phyloP scores from a whole-genome alignment of 179 eudicot genomes.

The Silene noctiflora region DNA sequence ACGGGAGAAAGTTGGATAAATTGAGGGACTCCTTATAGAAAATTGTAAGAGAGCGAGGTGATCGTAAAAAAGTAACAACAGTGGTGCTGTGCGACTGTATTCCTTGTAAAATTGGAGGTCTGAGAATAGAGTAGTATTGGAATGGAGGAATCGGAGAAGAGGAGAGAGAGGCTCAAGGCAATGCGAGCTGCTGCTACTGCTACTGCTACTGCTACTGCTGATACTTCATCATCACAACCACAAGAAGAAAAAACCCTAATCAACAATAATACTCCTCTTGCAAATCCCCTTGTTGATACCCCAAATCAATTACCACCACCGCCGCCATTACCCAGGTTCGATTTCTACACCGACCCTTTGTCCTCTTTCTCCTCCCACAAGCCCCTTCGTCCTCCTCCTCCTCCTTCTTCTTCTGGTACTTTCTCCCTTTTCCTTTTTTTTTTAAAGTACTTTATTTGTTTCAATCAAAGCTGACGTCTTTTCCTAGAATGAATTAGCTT shows the following conservation, averaged over 20 bases:
- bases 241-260: conserved; percentile 16
- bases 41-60: too few relatives aligned
- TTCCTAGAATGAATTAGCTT: not conserved
- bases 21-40: too few relatives aligned
- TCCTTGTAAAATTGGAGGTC: too few relatives aligned
- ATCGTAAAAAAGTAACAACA: too few relatives aligned
- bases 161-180: too few relatives aligned
- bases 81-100: too few relatives aligned
- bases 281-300: conserved; percentile 59
- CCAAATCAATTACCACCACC: conserved; percentile 21
- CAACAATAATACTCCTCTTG: conserved; percentile 28
- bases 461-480: not conserved
- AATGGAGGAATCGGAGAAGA: too few relatives aligned
- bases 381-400: conserved; percentile 27
- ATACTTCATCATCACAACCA: not conserved
- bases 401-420: conserved; percentile 26
- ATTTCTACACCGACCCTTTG: conserved; percentile 82
- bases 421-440: not conserved
- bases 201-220: conserved; percentile 17
- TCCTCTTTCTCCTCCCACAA: conserved; percentile 67
- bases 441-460: not conserved
- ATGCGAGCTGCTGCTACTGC: too few relatives aligned
- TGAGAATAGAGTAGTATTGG: too few relatives aligned
- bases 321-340: conserved; percentile 47
- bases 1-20: too few relatives aligned